Conservation (phyloP, 345 rosid species). For the Camelina laxa region DNA sequence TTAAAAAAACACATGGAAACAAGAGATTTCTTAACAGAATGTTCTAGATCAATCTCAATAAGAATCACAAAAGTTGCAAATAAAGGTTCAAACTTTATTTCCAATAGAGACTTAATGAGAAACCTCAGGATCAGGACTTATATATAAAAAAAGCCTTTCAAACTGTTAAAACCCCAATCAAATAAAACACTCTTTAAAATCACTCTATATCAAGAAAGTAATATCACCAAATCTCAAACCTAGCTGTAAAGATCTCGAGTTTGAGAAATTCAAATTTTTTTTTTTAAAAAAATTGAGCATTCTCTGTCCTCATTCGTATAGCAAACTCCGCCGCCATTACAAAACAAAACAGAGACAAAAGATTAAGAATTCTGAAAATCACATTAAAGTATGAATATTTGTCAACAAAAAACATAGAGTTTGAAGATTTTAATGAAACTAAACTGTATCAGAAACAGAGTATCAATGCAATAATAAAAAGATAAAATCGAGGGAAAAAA, state of each 20-base stretch:
- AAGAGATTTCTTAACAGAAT: not conserved
- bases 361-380: constrained; percentile 4
- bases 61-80: constrained; percentile 8
- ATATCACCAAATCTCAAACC: constrained; percentile 17
- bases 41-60: constrained; percentile 3
- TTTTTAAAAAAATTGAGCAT: not conserved
- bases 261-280: not conserved
- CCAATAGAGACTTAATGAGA: not conserved
- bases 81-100: not conserved
- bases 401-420: constrained; percentile 5
- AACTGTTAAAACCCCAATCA: constrained; percentile 9
- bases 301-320: constrained; percentile 1
- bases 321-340: constrained; percentile 42
- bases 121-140: constrained; percentile 4
- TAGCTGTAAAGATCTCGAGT: constrained; percentile 25
- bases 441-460: constrained; percentile 11
- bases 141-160: not conserved
- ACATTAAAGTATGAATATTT: constrained; percentile 12
- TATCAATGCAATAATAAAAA: constrained; percentile 20
- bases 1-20: too few species aligned
- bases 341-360: constrained; percentile 26
- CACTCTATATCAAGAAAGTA: not conserved
- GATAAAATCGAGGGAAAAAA: not conserved
- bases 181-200: not conserved
- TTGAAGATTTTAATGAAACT: not conserved